Conservation (phyloP, 257 asterid genomes). For the Nicotiana noctiflora region DNA sequence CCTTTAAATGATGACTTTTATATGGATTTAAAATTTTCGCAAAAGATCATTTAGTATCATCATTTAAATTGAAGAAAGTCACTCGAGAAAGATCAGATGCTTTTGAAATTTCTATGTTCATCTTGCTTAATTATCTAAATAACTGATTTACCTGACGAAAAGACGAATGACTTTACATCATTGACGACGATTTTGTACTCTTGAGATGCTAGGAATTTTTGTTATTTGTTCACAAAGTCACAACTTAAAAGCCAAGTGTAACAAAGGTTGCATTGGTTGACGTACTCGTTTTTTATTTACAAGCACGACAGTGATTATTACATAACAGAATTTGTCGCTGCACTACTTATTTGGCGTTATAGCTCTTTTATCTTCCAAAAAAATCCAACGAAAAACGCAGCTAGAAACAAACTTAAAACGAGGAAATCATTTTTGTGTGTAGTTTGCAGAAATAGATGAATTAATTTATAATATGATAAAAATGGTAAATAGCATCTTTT, state of each 20-base stretch:
- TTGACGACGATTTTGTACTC: not conserved
- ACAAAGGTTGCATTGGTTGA: not conserved
- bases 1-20: not conserved
- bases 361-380: not conserved
- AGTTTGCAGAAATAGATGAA: no score
- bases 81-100: not conserved
- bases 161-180: not conserved
- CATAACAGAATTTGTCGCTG: not conserved
- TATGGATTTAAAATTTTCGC: not conserved
- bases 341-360: not conserved
- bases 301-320: not conserved
- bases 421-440: not conserved
- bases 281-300: not conserved
- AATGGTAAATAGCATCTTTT: not conserved
- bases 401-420: not conserved
- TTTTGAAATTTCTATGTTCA: not conserved
- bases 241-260: not conserved
- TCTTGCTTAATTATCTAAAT: not conserved
- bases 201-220: not conserved
- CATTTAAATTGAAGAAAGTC: not conserved
- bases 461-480: no score
- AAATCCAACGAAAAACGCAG: not conserved
- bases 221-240: not conserved
- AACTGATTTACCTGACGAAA: not conserved
- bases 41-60: not conserved